These are phyloP conservation scores for Phalaenopsis aphrodite DNA, from an alignment of 106 monocot species.

Conservation along the genomic window DNA sequence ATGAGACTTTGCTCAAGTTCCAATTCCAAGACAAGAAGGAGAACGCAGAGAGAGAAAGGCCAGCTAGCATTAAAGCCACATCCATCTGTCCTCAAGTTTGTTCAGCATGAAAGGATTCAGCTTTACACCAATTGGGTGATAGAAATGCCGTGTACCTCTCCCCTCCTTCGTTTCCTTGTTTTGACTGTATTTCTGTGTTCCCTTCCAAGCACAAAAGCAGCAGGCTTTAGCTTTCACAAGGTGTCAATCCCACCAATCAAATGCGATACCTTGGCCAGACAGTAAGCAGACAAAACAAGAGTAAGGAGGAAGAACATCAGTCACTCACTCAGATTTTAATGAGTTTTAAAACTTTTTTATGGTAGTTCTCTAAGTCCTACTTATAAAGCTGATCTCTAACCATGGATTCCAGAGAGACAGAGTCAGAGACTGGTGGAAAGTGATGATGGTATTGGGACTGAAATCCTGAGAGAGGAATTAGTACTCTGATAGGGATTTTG, in stretches of 20 bases:
- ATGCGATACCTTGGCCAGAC: conserved; percentile 8
- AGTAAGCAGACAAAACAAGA: conserved; percentile 12
- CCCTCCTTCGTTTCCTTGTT: neutral
- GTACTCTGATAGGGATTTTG: neutral
- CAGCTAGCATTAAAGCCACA: conserved; percentile 1
- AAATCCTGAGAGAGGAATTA: neutral
- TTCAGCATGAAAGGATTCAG: conserved; percentile 3
- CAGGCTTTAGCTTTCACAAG: conserved; percentile 4
- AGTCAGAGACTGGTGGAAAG: neutral
- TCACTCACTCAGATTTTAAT: neutral
- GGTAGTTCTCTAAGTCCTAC: neutral
- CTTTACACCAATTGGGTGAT: conserved; percentile 2
- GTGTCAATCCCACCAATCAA: conserved; percentile 6
- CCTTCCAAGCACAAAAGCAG: neutral
- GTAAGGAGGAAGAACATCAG: neutral
- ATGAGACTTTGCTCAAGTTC: conserved; percentile 10
- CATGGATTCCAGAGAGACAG: neutral
- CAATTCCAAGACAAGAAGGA: neutral
- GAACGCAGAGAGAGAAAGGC: neutral
- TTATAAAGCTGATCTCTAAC: neutral
- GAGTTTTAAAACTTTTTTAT: neutral
- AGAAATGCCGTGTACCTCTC: neutral
- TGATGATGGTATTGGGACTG: conserved; percentile 5
- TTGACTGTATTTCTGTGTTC: neutral
- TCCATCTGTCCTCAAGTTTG: conserved; percentile 1